phyloP scores from a whole-genome alignment of 169 alveolate genomes.

The Plasmodium gaboni region DNA sequence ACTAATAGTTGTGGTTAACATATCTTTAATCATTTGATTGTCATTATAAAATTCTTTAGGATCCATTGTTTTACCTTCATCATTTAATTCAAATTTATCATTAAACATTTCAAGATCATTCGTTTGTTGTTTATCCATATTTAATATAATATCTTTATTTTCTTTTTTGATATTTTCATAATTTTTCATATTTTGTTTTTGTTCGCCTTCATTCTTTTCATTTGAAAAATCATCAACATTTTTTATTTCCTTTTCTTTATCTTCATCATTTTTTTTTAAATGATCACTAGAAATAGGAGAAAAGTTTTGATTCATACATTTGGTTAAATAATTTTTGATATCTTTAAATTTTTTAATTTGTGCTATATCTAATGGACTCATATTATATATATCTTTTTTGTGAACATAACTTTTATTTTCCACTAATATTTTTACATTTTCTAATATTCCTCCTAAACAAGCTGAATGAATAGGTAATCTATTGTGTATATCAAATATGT shows the following conservation, averaged over 20 bases:
- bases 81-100: slow-evolving; percentile 15
- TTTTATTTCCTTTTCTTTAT: background rate
- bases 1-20: slow-evolving; percentile 87
- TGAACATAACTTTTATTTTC: slow-evolving; percentile 83
- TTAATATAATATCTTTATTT: background rate
- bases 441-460: slow-evolving; percentile 90
- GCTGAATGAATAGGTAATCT: slow-evolving; percentile 92
- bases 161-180: background rate
- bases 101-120: background rate
- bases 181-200: background rate
- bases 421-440: slow-evolving; percentile 84
- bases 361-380: slow-evolving; percentile 88
- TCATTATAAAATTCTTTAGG: slow-evolving; percentile 73
- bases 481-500: slow-evolving; percentile 88
- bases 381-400: slow-evolving; percentile 85
- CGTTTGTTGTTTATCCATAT: background rate
- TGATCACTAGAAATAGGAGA: slow-evolving; percentile 15
- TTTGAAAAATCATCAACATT: background rate
- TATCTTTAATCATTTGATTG: slow-evolving; percentile 78
- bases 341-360: slow-evolving; percentile 76
- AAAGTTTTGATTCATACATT: slow-evolving; percentile 35
- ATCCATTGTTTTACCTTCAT: slow-evolving; percentile 46
- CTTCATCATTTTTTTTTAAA: slow-evolving; percentile 14
- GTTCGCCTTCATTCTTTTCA: background rate
- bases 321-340: slow-evolving; percentile 46